A percentile compares a stretch with the other conserved stretches of the same genome.
phyloP scores from a whole-genome alignment of 495 filamentous ascomycete genomes.

The Cercophora newfieldiana region DNA sequence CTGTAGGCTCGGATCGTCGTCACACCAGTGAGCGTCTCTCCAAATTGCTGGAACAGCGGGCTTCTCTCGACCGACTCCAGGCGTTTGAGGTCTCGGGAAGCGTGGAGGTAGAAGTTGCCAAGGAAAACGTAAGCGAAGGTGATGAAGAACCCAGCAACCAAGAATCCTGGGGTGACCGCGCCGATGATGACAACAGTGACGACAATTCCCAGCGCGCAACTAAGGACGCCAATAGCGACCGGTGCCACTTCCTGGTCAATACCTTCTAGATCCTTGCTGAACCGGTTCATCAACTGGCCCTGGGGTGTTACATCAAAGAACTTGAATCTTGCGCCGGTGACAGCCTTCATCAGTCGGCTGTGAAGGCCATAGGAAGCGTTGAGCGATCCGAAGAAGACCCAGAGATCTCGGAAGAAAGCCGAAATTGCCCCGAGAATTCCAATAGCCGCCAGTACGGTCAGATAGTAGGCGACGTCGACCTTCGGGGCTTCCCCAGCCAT shows the following conservation, averaged over 20 bases:
- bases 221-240: slow-evolving; percentile 68
- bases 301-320: slow-evolving; percentile 98
- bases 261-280: slow-evolving; percentile 95
- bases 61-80: slow-evolving; percentile 93
- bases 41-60: slow-evolving; percentile 97
- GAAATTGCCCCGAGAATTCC: slow-evolving; percentile 70
- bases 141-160: slow-evolving; percentile 86
- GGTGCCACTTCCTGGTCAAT: slow-evolving; percentile 96
- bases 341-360: slow-evolving; percentile 68
- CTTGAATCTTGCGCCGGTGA: slow-evolving; percentile 88
- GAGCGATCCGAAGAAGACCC: slow-evolving; percentile 90
- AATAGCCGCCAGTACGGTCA: slow-evolving; percentile 77
- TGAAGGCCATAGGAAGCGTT: slow-evolving; percentile 87
- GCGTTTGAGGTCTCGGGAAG: slow-evolving; percentile 90
- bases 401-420: slow-evolving; percentile 75
- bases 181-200: slow-evolving; percentile 92
- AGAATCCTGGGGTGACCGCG: slow-evolving; percentile 86
- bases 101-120: slow-evolving; percentile 84
- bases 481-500: slow-evolving; percentile 40
- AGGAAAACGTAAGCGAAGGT: slow-evolving; percentile 77
- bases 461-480: slow-evolving; percentile 81
- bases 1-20: slow-evolving; percentile 98
- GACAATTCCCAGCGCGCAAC: slow-evolving; percentile 62
- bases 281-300: slow-evolving; percentile 97
- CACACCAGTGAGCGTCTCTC: slow-evolving; percentile 91